A percentile compares a stretch with the other conserved stretches of the same genome.
Evolutionary conservation across 495 filamentous ascomycete species (phyloP).

Genomic region (Neurospora discreta): DNA sequence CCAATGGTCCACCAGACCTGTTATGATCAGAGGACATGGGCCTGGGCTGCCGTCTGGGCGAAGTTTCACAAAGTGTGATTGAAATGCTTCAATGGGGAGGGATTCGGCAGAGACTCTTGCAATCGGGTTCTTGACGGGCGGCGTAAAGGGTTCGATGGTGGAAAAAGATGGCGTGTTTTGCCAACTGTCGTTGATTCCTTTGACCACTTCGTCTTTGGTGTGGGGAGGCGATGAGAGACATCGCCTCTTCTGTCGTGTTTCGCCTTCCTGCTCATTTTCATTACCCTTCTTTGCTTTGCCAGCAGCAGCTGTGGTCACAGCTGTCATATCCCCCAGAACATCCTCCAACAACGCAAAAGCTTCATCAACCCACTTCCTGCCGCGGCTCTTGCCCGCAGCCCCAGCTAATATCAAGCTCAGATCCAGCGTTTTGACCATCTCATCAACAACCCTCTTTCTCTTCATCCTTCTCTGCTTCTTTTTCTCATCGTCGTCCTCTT

Average conservation of each 20-base stretch:
- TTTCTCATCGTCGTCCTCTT: not conserved
- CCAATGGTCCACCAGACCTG: constrained; percentile 55
- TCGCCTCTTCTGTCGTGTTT: constrained; percentile 15
- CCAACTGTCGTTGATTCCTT: not conserved
- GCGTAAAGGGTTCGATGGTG: constrained; percentile 29
- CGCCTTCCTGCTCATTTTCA: not conserved
- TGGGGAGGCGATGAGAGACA: constrained; percentile 3
- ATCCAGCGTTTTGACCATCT: constrained; percentile 58
- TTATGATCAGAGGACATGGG: constrained; percentile 59
- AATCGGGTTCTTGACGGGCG: constrained; percentile 28
- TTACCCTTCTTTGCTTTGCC: not conserved
- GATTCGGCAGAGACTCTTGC: constrained; percentile 10
- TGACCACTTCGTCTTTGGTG: not conserved
- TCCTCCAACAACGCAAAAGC: constrained; percentile 37
- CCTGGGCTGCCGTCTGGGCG: constrained; percentile 12
- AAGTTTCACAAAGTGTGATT: constrained; percentile 41
- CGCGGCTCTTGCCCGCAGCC: constrained; percentile 38
- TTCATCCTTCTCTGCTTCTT: constrained; percentile 1
- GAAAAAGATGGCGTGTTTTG: constrained; percentile 28
- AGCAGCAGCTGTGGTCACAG: not conserved
- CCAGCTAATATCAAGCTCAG: constrained; percentile 76
- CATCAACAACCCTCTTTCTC: constrained; percentile 10
- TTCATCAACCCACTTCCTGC: constrained; percentile 49
- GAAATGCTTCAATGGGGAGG: constrained; percentile 52
- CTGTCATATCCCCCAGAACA: constrained; percentile 7